Percentiles rank a stretch among this genome's conserved stretches.
phyloP scores from a whole-genome alignment of 306 rosid species.

The Nissolia schottii region DNA sequence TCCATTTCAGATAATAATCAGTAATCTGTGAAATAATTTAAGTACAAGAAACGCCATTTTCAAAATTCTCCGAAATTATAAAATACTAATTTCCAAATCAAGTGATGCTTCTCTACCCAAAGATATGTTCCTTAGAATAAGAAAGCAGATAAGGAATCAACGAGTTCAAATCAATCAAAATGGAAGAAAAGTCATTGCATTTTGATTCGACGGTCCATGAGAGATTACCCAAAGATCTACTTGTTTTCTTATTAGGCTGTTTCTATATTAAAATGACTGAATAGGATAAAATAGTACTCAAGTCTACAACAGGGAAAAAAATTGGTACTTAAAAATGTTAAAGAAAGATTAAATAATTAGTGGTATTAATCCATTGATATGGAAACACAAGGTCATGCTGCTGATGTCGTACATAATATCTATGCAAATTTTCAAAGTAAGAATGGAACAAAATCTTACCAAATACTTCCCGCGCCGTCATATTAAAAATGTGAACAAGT shows the following conservation, averaged over 20 bases:
- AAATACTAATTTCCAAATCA: neutral
- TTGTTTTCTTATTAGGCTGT: neutral
- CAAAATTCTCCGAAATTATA: conserved; percentile 2
- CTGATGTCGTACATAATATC: neutral
- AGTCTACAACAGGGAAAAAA: neutral
- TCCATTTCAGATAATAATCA: neutral
- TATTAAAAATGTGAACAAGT: conserved; percentile 43
- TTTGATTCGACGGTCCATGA: neutral
- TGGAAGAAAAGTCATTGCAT: neutral
- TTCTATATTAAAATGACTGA: neutral
- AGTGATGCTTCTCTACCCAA: neutral
- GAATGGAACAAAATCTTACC: conserved; percentile 28
- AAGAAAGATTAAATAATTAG: neutral
- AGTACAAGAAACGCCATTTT: neutral
- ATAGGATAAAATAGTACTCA: neutral
- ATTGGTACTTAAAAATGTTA: neutral
- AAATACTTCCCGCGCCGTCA: conserved; percentile 36
- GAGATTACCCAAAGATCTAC: neutral
- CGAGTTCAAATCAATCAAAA: conserved; percentile 5
- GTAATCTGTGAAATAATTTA: neutral
- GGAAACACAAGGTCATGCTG: neutral
- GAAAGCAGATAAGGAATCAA: neutral
- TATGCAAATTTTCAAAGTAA: neutral
- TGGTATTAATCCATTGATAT: neutral
- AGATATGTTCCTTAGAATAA: neutral